A percentile compares a stretch with the other conserved stretches of the same genome.
Evolutionary conservation across 2,329 filamentous ascomycete species (phyloP).

Genomic region (Colletotrichum sp.): DNA sequence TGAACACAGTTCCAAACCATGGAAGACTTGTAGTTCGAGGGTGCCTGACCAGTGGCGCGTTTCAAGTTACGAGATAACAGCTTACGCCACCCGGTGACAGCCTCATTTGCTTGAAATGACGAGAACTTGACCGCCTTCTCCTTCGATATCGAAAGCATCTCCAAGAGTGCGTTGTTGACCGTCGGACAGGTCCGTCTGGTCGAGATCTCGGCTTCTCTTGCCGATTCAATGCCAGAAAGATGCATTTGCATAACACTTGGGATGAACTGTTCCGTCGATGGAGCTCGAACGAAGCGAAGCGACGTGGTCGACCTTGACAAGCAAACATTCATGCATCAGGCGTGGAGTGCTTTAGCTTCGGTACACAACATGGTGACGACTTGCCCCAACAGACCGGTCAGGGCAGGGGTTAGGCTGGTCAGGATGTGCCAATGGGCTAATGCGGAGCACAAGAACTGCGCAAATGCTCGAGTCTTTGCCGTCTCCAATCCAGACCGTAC

Average conservation of each 20-base stretch:
- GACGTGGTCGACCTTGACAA: neutral
- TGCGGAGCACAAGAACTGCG: neutral
- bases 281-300: neutral
- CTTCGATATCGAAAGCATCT: neutral
- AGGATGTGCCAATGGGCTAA: neutral
- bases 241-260: neutral
- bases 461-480: neutral
- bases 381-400: neutral
- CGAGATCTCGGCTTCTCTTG: neutral
- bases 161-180: neutral
- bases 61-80: neutral
- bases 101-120: neutral
- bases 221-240: neutral
- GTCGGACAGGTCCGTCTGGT: neutral
- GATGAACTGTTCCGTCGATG: neutral
- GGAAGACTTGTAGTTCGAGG: neutral
- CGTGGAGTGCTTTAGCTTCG: neutral
- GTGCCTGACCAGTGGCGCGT: neutral
- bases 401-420: neutral
- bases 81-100: neutral
- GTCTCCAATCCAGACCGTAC: neutral
- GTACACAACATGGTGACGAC: neutral
- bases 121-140: neutral
- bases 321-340: neutral
- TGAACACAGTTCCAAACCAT: neutral